Evolutionary conservation across 331 rosid species (phyloP), one percentile per base, ranked within the genome.

Genomic region (Arachis monticola): DNA sequence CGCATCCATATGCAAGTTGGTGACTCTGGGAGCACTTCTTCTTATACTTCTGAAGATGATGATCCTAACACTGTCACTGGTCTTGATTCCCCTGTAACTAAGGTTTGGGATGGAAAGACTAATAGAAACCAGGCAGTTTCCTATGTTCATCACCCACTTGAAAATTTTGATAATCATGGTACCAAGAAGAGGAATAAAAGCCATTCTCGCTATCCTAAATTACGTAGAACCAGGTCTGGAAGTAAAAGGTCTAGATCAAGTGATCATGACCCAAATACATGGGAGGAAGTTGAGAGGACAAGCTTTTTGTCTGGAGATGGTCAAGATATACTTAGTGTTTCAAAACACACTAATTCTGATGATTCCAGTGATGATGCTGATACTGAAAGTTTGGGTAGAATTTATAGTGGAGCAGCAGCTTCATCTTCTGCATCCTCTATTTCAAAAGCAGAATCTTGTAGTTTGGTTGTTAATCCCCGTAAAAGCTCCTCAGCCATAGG

Each of bases 261-360:
- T 78, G 89, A 78, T 80, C 78, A 72, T 65, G 81, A 88, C 74
- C 8, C 70, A 61, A 83, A 83, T 45, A 78, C 83, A 35, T 92
- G 98, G 99, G 91, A 92, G 75, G 99, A 95, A 85, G 87, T 95
- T 62, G 96, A 95, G 89, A 95, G 98, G 80, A 86, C 97, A 72
- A 90, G 92, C 80, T 87, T 95, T 83, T 76, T 92, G 79, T 95
- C 97, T 74, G 97, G 99, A 31, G 99, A 92, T 80, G 99, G 99
- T 65, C 93, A 86, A 77, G 99, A 95, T 78, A 88, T 95, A 85
- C 98, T 95, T n/a, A 59, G 73, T 60, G 79, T 96, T 58, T 52
- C 84, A 64, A 89, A 85, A n/a, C 83, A 48, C 45, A 81, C 35
- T 51, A 80, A 79, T 81, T 83, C 81, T 64, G 96, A 85, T 42